phyloP scores from a whole-genome alignment of 345 rosid species.

The Pugionium dolabratum region DNA sequence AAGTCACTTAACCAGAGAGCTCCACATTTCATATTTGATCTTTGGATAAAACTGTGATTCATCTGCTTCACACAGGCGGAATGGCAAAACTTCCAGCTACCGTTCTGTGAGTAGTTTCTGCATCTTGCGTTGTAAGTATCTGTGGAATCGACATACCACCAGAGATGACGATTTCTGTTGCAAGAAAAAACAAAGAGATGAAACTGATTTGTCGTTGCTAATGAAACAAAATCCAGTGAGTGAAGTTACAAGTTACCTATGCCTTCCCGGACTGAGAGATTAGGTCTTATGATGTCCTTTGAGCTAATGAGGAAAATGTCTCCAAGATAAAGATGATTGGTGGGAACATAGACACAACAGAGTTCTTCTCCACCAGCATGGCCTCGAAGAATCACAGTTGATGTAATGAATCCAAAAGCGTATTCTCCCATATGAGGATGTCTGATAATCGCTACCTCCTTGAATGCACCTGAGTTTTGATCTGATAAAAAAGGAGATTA shows the following conservation, averaged over 20 bases:
- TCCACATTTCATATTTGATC: conserved; percentile 1
- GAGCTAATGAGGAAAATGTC: conserved; percentile 62
- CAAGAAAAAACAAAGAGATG: not conserved
- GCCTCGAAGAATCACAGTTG: conserved; percentile 58
- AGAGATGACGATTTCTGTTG: conserved; percentile 66
- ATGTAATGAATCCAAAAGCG: conserved; percentile 70
- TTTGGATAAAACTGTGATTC: conserved; percentile 5
- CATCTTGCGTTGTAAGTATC: conserved; percentile 48
- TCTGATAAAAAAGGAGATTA: conserved; percentile 43
- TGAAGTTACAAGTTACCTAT: conserved; percentile 47
- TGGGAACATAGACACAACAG: conserved; percentile 63
- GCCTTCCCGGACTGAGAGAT: conserved; percentile 65
- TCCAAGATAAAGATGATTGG: conserved; percentile 72
- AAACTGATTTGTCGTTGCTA: not conserved
- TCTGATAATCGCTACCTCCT: conserved; percentile 73
- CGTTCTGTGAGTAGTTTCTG: conserved; percentile 41
- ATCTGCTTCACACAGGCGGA: conserved; percentile 37
- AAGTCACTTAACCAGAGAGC: conserved; percentile 19
- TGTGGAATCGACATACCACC: conserved; percentile 74
- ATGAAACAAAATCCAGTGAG: too few relatives aligned
- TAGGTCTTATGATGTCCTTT: conserved; percentile 65
- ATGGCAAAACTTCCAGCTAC: conserved; percentile 44
- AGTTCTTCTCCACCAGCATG: conserved; percentile 65
- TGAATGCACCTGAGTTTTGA: conserved; percentile 72
- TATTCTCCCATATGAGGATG: conserved; percentile 71